phyloP scores from a whole-genome alignment of 345 rosid genomes.

The Fremontodendron californicum region DNA sequence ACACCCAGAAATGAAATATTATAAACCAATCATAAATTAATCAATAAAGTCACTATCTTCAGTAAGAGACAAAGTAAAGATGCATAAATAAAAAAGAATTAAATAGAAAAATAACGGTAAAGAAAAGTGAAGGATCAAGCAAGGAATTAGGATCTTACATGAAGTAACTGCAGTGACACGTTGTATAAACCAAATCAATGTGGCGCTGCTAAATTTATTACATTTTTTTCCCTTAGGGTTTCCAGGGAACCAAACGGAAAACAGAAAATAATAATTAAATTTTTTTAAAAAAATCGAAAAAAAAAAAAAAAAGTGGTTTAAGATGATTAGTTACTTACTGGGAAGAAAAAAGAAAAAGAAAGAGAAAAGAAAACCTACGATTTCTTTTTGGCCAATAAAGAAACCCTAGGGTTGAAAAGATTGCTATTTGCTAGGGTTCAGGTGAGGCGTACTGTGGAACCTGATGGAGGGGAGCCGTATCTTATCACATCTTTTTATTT shows the following conservation, averaged over 20 bases:
- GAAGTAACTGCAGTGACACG: not conserved
- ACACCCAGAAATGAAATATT: not conserved
- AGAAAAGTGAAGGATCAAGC: not conserved
- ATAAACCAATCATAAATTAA: not conserved
- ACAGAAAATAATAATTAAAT: not conserved
- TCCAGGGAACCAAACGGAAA: not conserved
- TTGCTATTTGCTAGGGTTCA: constrained; percentile 1
- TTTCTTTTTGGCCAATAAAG: not conserved
- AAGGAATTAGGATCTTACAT: not conserved
- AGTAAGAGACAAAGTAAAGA: not conserved
- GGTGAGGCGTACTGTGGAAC: constrained; percentile 20
- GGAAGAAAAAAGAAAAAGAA: constrained; percentile 3
- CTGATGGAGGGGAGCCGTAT: constrained; percentile 35
- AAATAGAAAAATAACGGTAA: not conserved
- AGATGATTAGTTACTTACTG: constrained; percentile 16
- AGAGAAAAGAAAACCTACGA: too few species aligned
- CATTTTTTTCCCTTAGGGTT: not conserved
- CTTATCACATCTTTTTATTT: constrained; percentile 19
- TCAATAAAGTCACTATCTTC: not conserved
- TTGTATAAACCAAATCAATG: not conserved
- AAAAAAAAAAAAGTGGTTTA: not conserved
- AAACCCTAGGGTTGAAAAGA: constrained; percentile 33
- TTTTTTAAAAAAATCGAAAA: not conserved
- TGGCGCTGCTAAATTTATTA: not conserved
- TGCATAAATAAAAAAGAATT: not conserved